phyloP scores from a whole-genome alignment of 2,329 filamentous ascomycete species.

The Teratosphaeria nubilosa region DNA sequence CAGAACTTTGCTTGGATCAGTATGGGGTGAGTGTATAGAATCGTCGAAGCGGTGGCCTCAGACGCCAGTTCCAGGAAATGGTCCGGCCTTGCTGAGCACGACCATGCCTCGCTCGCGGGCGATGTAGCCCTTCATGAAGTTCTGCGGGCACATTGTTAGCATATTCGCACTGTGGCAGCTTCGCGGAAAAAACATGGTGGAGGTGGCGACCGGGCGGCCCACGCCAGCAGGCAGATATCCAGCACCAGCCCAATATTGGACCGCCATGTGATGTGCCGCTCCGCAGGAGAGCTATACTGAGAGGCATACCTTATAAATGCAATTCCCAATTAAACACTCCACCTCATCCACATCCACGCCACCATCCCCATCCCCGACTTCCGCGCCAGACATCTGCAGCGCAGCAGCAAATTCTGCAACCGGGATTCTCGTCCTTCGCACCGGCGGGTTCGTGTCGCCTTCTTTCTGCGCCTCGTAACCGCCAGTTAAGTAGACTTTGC shows the following conservation, averaged over 20 bases:
- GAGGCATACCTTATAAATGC: constrained; percentile 84
- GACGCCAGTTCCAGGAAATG: constrained; percentile 82
- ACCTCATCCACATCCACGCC: constrained; percentile 80
- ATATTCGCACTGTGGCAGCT: background rate
- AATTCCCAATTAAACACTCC: constrained; percentile 86
- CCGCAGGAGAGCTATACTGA: background rate
- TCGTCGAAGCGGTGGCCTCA: constrained; percentile 20
- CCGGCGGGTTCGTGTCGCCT: constrained; percentile 43
- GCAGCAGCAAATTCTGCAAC: constrained; percentile 78
- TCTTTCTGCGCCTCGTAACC: constrained; percentile 73
- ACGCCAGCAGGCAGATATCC: no score
- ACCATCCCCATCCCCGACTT: constrained; percentile 44
- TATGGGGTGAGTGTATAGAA: background rate
- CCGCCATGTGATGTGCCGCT: background rate
- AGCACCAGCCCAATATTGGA: no score
- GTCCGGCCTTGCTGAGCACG: constrained; percentile 79
- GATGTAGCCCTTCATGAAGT: constrained; percentile 96
- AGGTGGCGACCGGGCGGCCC: no score
- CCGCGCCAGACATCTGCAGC: constrained; percentile 56
- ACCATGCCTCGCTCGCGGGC: constrained; percentile 81
- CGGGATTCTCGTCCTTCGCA: constrained; percentile 63
- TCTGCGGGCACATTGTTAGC: constrained; percentile 39
- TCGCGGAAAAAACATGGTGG: no score
- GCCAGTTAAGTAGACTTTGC: constrained; percentile 79
- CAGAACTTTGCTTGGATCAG: no score